phyloP scores from a whole-genome alignment of 1,284 basidiomycete genomes.

The Xerocomus subilludens region DNA sequence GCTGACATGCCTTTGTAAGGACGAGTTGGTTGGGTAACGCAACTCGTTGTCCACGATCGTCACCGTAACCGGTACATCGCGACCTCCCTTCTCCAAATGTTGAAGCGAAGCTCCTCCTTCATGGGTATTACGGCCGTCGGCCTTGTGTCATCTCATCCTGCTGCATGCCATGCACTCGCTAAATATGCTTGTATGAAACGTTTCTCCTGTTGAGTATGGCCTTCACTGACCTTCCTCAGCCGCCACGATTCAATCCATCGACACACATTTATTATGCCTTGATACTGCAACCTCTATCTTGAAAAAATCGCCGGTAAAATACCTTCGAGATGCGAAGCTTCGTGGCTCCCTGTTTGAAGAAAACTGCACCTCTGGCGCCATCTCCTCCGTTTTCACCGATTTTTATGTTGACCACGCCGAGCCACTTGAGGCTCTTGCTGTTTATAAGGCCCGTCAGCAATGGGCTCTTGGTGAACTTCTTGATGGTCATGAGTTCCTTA shows the following conservation, averaged over 20 bases:
- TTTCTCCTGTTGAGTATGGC: no score
- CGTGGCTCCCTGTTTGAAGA: neutral
- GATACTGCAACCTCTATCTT: neutral
- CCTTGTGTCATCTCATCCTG: neutral
- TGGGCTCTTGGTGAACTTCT: neutral
- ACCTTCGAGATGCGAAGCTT: neutral
- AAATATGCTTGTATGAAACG: no score
- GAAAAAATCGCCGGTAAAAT: neutral
- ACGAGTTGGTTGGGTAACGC: no score
- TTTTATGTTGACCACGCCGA: neutral
- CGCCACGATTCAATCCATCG: neutral
- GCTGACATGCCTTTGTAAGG: no score
- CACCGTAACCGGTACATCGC: no score
- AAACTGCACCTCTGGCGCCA: neutral
- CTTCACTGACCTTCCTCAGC: no score
- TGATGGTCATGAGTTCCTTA: neutral
- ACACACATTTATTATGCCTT: neutral
- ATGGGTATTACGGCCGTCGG: neutral
- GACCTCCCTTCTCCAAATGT: no score
- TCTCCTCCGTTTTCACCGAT: neutral
- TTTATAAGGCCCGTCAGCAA: neutral
- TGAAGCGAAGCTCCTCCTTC: no score
- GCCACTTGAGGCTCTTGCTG: neutral
- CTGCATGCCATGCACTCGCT: constrained; percentile 2
- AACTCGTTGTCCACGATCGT: no score